phyloP scores from a whole-genome alignment of 345 rosid species.

The Rubroshorea leprosula region DNA sequence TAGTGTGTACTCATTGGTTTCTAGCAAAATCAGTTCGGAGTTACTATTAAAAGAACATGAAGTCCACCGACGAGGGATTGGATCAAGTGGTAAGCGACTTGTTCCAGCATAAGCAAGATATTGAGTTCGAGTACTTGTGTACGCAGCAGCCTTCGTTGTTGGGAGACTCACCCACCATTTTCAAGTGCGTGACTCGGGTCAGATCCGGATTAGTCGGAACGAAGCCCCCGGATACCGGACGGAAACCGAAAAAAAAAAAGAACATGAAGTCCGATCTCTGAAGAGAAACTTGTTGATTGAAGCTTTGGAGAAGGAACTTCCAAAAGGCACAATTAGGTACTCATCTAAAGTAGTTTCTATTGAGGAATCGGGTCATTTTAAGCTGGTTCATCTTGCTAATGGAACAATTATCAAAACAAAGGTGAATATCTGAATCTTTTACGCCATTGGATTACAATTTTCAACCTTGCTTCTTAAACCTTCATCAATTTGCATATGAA shows the following conservation, averaged over 20 bases:
- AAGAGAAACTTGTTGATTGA: conserved; percentile 53
- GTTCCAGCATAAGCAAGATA: too few relatives aligned
- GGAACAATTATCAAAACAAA: conserved; percentile 1
- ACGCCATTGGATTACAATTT: too few relatives aligned
- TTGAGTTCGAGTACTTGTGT: too few relatives aligned
- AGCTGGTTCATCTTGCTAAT: conserved; percentile 13
- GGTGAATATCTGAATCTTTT: neutral
- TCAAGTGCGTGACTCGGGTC: too few relatives aligned
- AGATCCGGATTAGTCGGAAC: too few relatives aligned
- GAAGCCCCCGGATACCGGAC: too few relatives aligned
- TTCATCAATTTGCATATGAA: too few relatives aligned
- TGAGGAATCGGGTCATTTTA: conserved; percentile 44
- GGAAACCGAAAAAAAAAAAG: conserved; percentile 45
- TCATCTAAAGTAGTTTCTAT: conserved; percentile 59
- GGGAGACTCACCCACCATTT: too few relatives aligned
- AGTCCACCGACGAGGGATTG: too few relatives aligned
- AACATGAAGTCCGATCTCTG: conserved; percentile 43
- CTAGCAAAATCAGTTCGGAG: neutral
- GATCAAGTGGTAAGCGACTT: too few relatives aligned
- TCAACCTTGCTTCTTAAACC: too few relatives aligned
- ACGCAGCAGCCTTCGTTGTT: too few relatives aligned
- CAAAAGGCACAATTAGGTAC: conserved; percentile 47
- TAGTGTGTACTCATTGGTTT: neutral
- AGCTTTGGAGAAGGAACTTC: conserved; percentile 46
- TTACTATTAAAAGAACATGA: conserved; percentile 20